Evolutionary conservation across 2,329 filamentous ascomycete genomes (phyloP).

Genomic region (Phaeomoniella chlamydospora): DNA sequence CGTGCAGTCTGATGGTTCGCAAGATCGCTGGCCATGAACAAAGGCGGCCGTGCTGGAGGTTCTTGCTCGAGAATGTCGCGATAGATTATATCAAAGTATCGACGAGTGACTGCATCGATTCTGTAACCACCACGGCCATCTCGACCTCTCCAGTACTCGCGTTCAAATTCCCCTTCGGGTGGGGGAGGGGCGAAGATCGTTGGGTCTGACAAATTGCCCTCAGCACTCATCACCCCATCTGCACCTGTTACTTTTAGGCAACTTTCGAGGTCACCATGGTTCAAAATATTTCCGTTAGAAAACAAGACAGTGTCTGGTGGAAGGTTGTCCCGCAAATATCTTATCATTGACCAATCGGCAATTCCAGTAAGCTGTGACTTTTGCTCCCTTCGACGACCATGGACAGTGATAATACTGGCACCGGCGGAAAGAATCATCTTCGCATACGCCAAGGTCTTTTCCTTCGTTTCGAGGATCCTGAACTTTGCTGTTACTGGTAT

Average conservation of each 20-base stretch:
- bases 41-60: slow-evolving; percentile 52
- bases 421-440: slow-evolving; percentile 74
- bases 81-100: slow-evolving; percentile 86
- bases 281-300: slow-evolving; percentile 88
- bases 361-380: slow-evolving; percentile 92
- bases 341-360: slow-evolving; percentile 80
- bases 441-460: slow-evolving; percentile 80
- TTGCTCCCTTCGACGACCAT: slow-evolving; percentile 77
- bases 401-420: slow-evolving; percentile 84
- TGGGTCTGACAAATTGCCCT: slow-evolving; percentile 87
- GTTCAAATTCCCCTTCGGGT: slow-evolving; percentile 45
- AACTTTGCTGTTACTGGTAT: slow-evolving; percentile 94
- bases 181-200: slow-evolving; percentile 66
- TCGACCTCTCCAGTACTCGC: slow-evolving; percentile 74
- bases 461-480: slow-evolving; percentile 69
- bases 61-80: slow-evolving; percentile 53
- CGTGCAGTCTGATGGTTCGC: slow-evolving; percentile 5
- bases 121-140: slow-evolving; percentile 74
- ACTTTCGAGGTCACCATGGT: slow-evolving; percentile 58
- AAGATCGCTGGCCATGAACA: slow-evolving; percentile 53
- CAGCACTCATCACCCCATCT: slow-evolving; percentile 90
- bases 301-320: slow-evolving; percentile 85
- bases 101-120: slow-evolving; percentile 71
- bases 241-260: slow-evolving; percentile 76
- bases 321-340: slow-evolving; percentile 67